A percentile compares a stretch with the other conserved stretches of the same genome.
Evolutionary conservation across 352 stramenopile genomes (phyloP).

Genomic region (Elongisporangium anandrum): DNA sequence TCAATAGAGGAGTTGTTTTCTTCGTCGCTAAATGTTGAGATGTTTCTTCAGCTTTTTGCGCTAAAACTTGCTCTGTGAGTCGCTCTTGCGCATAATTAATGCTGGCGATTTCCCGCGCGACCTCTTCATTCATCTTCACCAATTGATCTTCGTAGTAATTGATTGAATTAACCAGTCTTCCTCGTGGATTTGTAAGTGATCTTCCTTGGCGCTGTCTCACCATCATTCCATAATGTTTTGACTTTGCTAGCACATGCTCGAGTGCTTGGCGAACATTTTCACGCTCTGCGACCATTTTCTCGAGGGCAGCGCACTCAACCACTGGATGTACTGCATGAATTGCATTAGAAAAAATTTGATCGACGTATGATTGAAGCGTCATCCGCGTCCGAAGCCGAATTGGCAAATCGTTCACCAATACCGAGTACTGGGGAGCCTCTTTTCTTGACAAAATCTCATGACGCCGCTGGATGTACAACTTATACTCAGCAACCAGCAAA

Average conservation of each 20-base stretch:
- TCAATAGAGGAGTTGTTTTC: constrained; percentile 3
- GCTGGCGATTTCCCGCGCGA: constrained; percentile 52
- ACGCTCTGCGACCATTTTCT: constrained; percentile 51
- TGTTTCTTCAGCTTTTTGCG: neutral
- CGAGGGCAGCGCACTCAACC: constrained; percentile 57
- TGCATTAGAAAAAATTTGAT: constrained; percentile 57
- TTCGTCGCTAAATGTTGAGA: constrained; percentile 16
- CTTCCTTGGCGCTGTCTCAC: neutral
- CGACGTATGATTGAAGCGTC: constrained; percentile 60
- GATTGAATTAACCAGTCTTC: constrained; percentile 33
- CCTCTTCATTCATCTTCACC: constrained; percentile 48
- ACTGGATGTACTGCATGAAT: constrained; percentile 69
- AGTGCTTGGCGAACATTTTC: constrained; percentile 43
- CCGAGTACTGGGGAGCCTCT: constrained; percentile 64
- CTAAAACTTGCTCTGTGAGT: constrained; percentile 38
- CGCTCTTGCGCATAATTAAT: constrained; percentile 55
- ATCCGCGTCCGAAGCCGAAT: constrained; percentile 40
- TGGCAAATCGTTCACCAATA: constrained; percentile 68
- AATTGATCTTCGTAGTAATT: constrained; percentile 41
- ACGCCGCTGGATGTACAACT: constrained; percentile 49
- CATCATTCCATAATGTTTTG: constrained; percentile 17
- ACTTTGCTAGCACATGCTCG: constrained; percentile 14
- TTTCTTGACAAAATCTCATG: constrained; percentile 60
- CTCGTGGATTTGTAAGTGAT: neutral
- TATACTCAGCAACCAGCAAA: constrained; percentile 51